phyloP scores from a whole-genome alignment of 345 rosid genomes.

The Eucalyptus curtisii region DNA sequence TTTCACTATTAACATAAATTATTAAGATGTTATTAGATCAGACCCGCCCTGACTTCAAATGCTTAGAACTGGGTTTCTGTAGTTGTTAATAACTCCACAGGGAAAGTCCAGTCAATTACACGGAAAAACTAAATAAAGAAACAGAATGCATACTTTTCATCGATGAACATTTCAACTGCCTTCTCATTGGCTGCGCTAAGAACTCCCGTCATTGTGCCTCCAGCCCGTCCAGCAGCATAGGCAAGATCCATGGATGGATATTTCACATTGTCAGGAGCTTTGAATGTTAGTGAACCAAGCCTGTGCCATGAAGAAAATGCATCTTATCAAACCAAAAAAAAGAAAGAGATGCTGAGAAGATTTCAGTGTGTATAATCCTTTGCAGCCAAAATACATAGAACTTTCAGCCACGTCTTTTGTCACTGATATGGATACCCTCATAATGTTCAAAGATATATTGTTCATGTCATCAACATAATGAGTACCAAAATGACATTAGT shows the following conservation, averaged over 20 bases:
- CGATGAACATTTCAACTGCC: slow-evolving; percentile 21
- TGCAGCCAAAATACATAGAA: neutral
- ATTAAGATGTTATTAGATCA: neutral
- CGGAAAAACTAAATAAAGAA: neutral
- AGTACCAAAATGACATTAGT: neutral
- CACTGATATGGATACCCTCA: neutral
- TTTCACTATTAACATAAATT: neutral
- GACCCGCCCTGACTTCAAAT: neutral
- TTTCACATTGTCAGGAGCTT: slow-evolving; percentile 77
- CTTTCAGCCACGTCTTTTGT: neutral
- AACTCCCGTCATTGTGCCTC: slow-evolving; percentile 99
- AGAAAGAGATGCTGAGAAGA: neutral
- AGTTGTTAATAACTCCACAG: neutral
- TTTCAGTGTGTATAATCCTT: neutral
- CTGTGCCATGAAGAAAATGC: slow-evolving; percentile 21
- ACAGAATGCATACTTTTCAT: slow-evolving; percentile 50
- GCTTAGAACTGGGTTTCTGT: neutral
- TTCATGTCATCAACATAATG: neutral
- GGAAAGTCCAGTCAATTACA: neutral
- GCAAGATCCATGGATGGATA: slow-evolving; percentile 96
- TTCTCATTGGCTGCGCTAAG: slow-evolving; percentile 52
- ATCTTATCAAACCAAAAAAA: neutral
- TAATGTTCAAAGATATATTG: neutral
- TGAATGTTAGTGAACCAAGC: slow-evolving; percentile 83
- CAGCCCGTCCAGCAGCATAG: slow-evolving; percentile 94